These are phyloP conservation scores for Pseudoscleropodium purum DNA, from an alignment of 225 moss, liverwort and hornwort species.

Conservation along the genomic window DNA sequence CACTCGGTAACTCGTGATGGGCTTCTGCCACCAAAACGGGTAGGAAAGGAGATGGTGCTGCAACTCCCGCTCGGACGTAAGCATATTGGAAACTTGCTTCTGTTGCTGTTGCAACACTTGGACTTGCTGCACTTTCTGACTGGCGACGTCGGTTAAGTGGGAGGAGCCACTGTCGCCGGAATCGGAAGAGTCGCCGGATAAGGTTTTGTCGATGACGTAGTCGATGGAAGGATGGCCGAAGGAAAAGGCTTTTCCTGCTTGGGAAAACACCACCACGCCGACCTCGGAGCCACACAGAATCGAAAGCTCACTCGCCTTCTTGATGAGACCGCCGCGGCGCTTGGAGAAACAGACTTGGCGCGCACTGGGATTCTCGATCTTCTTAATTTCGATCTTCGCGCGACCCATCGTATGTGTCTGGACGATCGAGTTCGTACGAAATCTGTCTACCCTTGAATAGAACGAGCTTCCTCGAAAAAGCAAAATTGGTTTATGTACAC, in stretches of 20 bases:
- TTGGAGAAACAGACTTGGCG: conserved; percentile 56
- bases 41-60: conserved; percentile 12
- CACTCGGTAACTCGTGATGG: background rate
- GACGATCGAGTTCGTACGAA: background rate
- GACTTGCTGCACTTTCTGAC: conserved; percentile 45
- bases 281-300: conserved; percentile 48
- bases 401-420: conserved; percentile 22
- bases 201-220: conserved; percentile 39
- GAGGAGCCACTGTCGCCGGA: conserved; percentile 16
- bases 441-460: background rate
- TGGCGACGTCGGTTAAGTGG: background rate
- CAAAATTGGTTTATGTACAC: background rate
- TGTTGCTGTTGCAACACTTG: conserved; percentile 33
- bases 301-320: conserved; percentile 55
- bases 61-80: conserved; percentile 14
- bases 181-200: conserved; percentile 2
- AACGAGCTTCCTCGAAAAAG: background rate
- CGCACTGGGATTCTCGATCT: conserved; percentile 48
- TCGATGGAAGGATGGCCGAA: conserved; percentile 51
- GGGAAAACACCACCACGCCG: conserved; percentile 48
- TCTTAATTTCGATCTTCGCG: conserved; percentile 56
- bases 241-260: conserved; percentile 50
- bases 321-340: conserved; percentile 42
- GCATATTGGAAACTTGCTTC: conserved; percentile 15
- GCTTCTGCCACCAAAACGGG: conserved; percentile 50